Percentiles rank a stretch among this genome's conserved stretches.
Conservation (phyloP, 2,329 filamentous ascomycete genomes). For the Fusarium napiforme region DNA sequence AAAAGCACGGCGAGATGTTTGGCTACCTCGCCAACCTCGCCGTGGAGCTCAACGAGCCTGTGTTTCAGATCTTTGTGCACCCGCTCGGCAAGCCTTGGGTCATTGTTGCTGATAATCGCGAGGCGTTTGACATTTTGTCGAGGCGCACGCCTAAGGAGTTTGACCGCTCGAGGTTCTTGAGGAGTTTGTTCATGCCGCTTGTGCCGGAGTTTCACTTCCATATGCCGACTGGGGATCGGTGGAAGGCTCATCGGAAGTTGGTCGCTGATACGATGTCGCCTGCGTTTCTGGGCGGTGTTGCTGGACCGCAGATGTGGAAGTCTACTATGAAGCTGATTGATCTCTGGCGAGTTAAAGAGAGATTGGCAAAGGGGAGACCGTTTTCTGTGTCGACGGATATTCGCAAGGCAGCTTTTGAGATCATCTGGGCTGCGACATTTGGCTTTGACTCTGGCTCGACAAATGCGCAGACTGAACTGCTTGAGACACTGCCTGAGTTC, state of each 20-base stretch:
- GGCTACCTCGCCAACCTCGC: not conserved
- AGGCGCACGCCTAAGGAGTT: not conserved
- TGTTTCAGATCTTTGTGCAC: constrained; percentile 7
- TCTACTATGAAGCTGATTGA: not conserved
- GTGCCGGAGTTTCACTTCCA: constrained; percentile 3
- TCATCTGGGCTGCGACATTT: not conserved
- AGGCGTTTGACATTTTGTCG: not conserved
- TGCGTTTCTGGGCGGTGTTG: not conserved
- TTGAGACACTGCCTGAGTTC: not conserved
- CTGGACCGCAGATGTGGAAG: not conserved
- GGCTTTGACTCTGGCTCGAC: not conserved
- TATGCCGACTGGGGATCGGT: not conserved
- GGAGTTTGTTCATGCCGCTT: not conserved
- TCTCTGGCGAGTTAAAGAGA: not conserved
- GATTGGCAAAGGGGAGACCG: not conserved
- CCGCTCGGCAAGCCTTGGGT: not conserved
- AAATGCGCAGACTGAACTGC: not conserved
- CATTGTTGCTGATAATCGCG: not conserved
- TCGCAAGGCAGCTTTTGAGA: not conserved
- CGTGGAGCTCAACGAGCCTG: not conserved
- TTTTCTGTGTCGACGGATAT: not conserved
- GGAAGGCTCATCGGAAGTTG: not conserved
- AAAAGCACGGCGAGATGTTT: not conserved
- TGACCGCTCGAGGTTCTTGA: not conserved
- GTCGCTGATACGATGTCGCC: constrained; percentile 1